A percentile compares a stretch with the other conserved stretches of the same genome.
These are phyloP conservation scores for Ceratocystis alfenasii DNA, from an alignment of 2,329 filamentous ascomycete species.

Conservation along the genomic window DNA sequence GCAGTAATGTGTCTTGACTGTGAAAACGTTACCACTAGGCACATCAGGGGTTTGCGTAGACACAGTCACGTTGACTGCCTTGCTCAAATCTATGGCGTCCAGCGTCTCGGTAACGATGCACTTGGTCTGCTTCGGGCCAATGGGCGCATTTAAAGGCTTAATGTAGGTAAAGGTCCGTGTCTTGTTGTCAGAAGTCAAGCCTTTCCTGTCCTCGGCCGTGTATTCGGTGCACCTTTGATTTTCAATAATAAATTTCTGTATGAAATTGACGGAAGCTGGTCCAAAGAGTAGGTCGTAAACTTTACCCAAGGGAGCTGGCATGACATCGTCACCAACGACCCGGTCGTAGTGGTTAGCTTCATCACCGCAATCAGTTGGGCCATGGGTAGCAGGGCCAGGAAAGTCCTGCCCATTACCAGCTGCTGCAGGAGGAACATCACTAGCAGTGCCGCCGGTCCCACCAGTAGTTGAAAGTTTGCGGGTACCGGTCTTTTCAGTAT, in stretches of 20 bases:
- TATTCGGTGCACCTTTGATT: slow-evolving; percentile 88
- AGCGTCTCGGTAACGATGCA: slow-evolving; percentile 78
- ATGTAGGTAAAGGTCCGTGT: slow-evolving; percentile 73
- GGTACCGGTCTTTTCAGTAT: slow-evolving; percentile 49
- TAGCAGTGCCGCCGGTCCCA: slow-evolving; percentile 30
- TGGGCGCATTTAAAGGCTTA: slow-evolving; percentile 71
- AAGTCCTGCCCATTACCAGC: slow-evolving; percentile 49
- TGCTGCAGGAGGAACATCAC: slow-evolving; percentile 31
- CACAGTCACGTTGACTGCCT: slow-evolving; percentile 68
- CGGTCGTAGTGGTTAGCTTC: slow-evolving; percentile 69
- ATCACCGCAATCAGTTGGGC: slow-evolving; percentile 77
- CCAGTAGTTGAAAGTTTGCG: slow-evolving; percentile 57
- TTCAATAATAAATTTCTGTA: slow-evolving; percentile 72
- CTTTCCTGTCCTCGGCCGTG: slow-evolving; percentile 73
- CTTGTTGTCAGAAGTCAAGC: slow-evolving; percentile 61
- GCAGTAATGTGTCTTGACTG: slow-evolving; percentile 87
- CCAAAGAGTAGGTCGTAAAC: slow-evolving; percentile 85
- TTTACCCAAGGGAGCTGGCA: slow-evolving; percentile 80
- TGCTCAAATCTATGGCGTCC: slow-evolving; percentile 79
- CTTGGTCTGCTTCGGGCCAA: slow-evolving; percentile 89
- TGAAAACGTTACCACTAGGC: slow-evolving; percentile 83
- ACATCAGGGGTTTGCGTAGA: slow-evolving; percentile 89
- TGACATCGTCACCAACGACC: slow-evolving; percentile 69
- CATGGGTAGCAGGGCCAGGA: slow-evolving; percentile 71
- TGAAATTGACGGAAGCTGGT: slow-evolving; percentile 62